These are phyloP conservation scores for Aspergillus texensis DNA, from an alignment of 2,329 filamentous ascomycete genomes.

Conservation along the genomic window DNA sequence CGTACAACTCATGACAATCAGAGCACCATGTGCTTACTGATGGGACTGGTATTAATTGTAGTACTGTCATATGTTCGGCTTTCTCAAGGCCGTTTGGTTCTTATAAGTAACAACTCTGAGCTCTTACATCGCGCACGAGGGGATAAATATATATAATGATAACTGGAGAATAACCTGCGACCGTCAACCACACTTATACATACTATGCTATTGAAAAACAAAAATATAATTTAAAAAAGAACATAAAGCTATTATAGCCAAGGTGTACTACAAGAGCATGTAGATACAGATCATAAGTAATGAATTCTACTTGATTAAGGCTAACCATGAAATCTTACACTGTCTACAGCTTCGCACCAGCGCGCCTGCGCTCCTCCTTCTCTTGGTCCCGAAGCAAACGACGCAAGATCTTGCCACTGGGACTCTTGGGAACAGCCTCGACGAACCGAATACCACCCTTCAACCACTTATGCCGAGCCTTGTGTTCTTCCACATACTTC, in stretches of 20 bases:
- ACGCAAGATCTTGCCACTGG: slow-evolving; percentile 65
- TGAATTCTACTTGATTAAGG: neutral
- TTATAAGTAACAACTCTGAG: too few relatives aligned
- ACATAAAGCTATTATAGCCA: neutral
- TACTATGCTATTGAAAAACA: neutral
- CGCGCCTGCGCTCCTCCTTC: slow-evolving; percentile 65
- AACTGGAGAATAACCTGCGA: too few relatives aligned
- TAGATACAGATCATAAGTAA: neutral
- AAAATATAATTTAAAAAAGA: neutral
- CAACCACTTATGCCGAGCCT: slow-evolving; percentile 65
- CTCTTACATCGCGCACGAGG: too few relatives aligned
- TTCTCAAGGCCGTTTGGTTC: too few relatives aligned
- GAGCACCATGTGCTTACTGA: too few relatives aligned
- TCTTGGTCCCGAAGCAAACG: slow-evolving; percentile 73
- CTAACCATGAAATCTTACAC: neutral
- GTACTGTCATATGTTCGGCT: neutral
- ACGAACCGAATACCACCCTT: slow-evolving; percentile 62
- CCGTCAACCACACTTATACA: too few relatives aligned
- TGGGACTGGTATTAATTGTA: neutral
- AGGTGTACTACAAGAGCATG: neutral
- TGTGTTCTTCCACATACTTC: slow-evolving; percentile 63
- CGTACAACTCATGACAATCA: neutral
- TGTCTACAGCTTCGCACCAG: slow-evolving; percentile 66
- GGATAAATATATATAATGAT: too few relatives aligned
- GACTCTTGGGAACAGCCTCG: slow-evolving; percentile 62